Percentiles rank a stretch among this genome's conserved stretches.
These are phyloP conservation scores for Gracilariopsis chorda DNA, from an alignment of 23 red algal species.

Conservation along the genomic window DNA sequence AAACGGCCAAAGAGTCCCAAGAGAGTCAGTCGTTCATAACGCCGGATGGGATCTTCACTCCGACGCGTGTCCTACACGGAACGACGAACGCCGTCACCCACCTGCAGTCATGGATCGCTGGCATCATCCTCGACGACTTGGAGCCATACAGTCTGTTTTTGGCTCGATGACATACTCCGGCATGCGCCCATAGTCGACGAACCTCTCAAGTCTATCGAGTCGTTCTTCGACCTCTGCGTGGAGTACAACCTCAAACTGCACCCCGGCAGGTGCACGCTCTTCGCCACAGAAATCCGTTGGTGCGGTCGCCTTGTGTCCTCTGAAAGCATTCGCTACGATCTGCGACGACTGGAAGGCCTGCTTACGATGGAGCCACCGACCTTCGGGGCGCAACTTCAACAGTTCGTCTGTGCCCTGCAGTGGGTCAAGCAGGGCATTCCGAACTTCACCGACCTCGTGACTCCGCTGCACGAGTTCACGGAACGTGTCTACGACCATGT, in stretches of 20 bases:
- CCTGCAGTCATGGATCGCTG: slow-evolving; percentile 28
- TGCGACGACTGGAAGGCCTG: not conserved
- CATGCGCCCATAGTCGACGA: not conserved
- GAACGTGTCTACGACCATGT: slow-evolving; percentile 18
- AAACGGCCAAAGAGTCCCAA: not conserved
- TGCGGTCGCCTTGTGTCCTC: slow-evolving; percentile 19
- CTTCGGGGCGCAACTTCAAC: slow-evolving; percentile 13
- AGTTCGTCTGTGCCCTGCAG: slow-evolving; percentile 46
- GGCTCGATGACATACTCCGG: slow-evolving; percentile 28
- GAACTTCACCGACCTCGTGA: slow-evolving; percentile 25
- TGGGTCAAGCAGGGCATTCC: slow-evolving; percentile 56
- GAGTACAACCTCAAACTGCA: slow-evolving; percentile 36
- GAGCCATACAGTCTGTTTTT: not conserved
- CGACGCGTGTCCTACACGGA: slow-evolving; percentile 35
- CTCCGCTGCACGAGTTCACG: slow-evolving; percentile 40
- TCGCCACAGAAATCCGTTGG: slow-evolving; percentile 13
- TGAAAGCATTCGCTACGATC: slow-evolving; percentile 7
- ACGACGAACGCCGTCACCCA: slow-evolving; percentile 40
- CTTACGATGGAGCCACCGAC: slow-evolving; percentile 35
- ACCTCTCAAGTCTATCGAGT: not conserved
- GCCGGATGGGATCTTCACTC: slow-evolving; percentile 43
- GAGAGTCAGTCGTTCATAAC: slow-evolving; percentile 47
- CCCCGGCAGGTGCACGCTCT: slow-evolving; percentile 19
- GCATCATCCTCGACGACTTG: slow-evolving; percentile 14
- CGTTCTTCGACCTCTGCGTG: not conserved